Percentiles rank a stretch among this genome's conserved stretches.
These are phyloP conservation scores for Zea luxurians DNA, from an alignment of 176 grass and related monocot genomes.

Conservation along the genomic window DNA sequence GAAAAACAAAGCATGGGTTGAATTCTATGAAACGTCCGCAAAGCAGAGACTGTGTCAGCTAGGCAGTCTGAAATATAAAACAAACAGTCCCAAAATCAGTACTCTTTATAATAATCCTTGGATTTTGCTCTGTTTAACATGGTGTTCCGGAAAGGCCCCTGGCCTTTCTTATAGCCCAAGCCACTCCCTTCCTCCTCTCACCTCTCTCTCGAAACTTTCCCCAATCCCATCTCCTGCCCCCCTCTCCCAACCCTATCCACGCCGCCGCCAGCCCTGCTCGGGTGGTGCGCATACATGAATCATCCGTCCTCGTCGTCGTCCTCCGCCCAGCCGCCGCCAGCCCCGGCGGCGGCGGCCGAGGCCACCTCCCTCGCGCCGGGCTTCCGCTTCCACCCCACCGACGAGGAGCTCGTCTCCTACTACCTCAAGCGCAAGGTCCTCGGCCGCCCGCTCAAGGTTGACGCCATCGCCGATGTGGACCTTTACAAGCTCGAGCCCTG, in stretches of 20 bases:
- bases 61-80: not conserved
- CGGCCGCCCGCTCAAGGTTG: slow-evolving; percentile 61
- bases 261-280: not conserved
- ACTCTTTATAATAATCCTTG: not conserved
- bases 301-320: slow-evolving; percentile 44
- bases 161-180: slow-evolving; percentile 47
- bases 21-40: no score
- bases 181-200: slow-evolving; percentile 18
- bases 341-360: slow-evolving; percentile 23
- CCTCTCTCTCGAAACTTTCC: slow-evolving; percentile 31
- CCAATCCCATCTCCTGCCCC: slow-evolving; percentile 22
- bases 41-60: not conserved
- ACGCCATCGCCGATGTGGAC: slow-evolving; percentile 84
- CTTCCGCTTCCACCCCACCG: slow-evolving; percentile 80
- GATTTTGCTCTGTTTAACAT: not conserved
- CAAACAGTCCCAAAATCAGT: not conserved
- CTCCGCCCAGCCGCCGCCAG: not conserved
- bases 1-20: no score
- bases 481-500: slow-evolving; percentile 93
- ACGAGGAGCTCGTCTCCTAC: slow-evolving; percentile 83
- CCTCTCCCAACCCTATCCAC: slow-evolving; percentile 36
- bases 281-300: slow-evolving; percentile 46
- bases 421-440: slow-evolving; percentile 90
- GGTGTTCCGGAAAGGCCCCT: slow-evolving; percentile 35
- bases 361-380: slow-evolving; percentile 66